Evolutionary conservation across 2,329 filamentous ascomycete species (phyloP), one percentile per base, ranked within the genome.

Genomic region (Hymenoscyphus scutula): DNA sequence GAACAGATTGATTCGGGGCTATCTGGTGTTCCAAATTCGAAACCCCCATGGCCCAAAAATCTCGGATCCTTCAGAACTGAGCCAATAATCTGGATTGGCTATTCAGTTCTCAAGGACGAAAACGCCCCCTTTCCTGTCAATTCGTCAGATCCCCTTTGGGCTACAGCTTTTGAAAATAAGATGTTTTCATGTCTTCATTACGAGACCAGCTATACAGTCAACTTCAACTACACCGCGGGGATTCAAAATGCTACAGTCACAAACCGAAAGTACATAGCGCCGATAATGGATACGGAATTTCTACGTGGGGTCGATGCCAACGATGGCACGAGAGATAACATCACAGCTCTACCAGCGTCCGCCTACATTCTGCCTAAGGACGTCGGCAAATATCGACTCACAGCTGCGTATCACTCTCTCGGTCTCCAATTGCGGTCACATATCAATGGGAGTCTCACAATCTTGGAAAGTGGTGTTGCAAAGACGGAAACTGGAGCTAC

Each of bases 251-350:
- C 41, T 17, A 59, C n/a, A n/a, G 58, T 54, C 29, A 53, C 48
- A 13, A 51, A 58, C 27, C 58, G 48, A 13, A 41, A 32, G 11
- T 59, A 37, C 32, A 11, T 54, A 11, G 10, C 23, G 13, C 58
- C 58, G 17, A 55, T 60, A 10, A 25, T 55, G 27, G 27, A 60
- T 30, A 60, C 58, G 10, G n/a, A 10, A 17, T 56, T 55, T 19
- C 15, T 45, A 6, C 58, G 48, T 27, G 34, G 51, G 17, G 29
- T 27, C 13, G 23, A 54, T 30, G 58, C 58, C 11, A 56, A 60
- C 17, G 58, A 60, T 34, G 58, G 58, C n/a, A 60, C 58, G 32
- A 29, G 13, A 37, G 58, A 60, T 34, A 60, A 60, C 11, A 55
- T 53, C 5, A 55, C 32, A 1, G 58, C 58, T 10, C 19, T 53